These are phyloP conservation scores for Cupressus sempervirens DNA, from an alignment of 75 land plant genomes.

Conservation along the genomic window DNA sequence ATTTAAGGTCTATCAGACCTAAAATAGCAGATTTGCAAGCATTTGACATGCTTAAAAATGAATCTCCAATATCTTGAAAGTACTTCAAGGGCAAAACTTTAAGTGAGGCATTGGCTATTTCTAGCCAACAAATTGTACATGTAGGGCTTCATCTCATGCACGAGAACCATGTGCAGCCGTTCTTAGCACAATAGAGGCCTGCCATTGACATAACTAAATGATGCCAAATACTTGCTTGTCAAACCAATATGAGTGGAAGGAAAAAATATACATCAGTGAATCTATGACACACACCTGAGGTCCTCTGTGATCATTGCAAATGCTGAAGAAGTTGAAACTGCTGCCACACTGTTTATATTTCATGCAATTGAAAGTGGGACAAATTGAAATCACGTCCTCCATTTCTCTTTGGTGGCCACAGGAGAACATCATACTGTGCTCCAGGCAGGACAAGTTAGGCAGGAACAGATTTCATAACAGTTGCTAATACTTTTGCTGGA, in stretches of 20 bases:
- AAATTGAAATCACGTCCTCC: conserved; percentile 77
- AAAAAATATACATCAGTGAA: neutral
- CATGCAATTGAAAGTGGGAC: conserved; percentile 25
- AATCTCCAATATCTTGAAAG: neutral
- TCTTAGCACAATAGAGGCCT: conserved; percentile 67
- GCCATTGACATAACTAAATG: neutral
- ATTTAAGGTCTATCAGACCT: no score
- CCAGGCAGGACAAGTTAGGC: conserved; percentile 26
- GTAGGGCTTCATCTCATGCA: conserved; percentile 48
- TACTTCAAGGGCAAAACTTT: no score
- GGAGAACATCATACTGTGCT: conserved; percentile 41
- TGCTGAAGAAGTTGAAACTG: conserved; percentile 65
- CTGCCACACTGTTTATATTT: neutral
- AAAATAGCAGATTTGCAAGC: no score
- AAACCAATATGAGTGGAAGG: neutral
- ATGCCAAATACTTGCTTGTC: neutral
- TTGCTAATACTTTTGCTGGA: neutral
- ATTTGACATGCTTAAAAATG: neutral
- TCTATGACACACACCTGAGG: conserved; percentile 51
- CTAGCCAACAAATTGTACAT: neutral
- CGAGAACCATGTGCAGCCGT: conserved; percentile 60
- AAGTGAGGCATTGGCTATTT: neutral
- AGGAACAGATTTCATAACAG: neutral
- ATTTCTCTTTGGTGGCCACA: conserved; percentile 87
- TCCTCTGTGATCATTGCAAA: conserved; percentile 94